Percentiles rank a stretch among this genome's conserved stretches.
These are phyloP conservation scores for Mycena sanguinolenta DNA, from an alignment of 768 basidiomycete genomes.

Conservation along the genomic window DNA sequence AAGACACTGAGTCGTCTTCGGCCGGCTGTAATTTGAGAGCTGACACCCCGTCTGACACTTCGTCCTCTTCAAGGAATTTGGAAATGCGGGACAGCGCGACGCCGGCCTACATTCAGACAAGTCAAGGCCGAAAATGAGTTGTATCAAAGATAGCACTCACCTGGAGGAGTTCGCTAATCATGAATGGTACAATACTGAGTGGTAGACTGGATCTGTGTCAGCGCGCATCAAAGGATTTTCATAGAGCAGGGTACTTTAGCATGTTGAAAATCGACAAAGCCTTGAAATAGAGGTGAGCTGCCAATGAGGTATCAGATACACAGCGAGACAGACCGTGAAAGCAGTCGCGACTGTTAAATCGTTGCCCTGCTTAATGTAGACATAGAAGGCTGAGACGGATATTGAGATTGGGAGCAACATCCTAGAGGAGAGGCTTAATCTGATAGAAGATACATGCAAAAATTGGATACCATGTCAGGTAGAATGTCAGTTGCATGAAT, in stretches of 20 bases:
- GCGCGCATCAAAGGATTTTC: not conserved
- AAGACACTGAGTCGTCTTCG: slow-evolving; percentile 38
- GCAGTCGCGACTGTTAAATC: slow-evolving; percentile 83
- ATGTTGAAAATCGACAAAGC: slow-evolving; percentile 84
- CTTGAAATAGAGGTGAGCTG: slow-evolving; percentile 43
- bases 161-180: not conserved
- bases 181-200: not conserved
- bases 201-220: not conserved
- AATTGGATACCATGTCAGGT: not conserved
- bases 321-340: slow-evolving; percentile 67
- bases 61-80: slow-evolving; percentile 77
- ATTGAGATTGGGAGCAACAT: slow-evolving; percentile 79
- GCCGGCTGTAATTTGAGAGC: slow-evolving; percentile 62
- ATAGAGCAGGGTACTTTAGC: not conserved
- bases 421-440: not conserved
- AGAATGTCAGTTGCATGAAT: not conserved
- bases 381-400: slow-evolving; percentile 83
- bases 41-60: slow-evolving; percentile 77
- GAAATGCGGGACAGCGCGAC: slow-evolving; percentile 79
- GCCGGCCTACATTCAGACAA: slow-evolving; percentile 53
- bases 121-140: not conserved
- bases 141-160: not conserved
- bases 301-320: not conserved
- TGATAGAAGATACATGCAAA: not conserved
- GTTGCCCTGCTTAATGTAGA: slow-evolving; percentile 79